A percentile compares a stretch with the other conserved stretches of the same genome.
Evolutionary conservation across 345 rosid genomes (phyloP).

Genomic region (Schrenkiella parvula): DNA sequence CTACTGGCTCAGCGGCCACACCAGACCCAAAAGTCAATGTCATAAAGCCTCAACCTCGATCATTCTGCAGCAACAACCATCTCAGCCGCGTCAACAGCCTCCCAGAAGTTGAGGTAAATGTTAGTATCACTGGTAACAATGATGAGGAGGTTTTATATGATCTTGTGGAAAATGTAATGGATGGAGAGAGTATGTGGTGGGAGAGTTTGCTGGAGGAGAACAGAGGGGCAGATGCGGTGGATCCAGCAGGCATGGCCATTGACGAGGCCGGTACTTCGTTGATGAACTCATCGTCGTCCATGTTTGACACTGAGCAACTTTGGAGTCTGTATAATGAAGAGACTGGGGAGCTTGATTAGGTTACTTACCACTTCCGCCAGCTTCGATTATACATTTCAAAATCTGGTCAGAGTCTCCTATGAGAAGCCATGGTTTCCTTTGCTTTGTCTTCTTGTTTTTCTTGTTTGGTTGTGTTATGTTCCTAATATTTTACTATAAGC

Average conservation of each 20-base stretch:
- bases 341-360: background rate
- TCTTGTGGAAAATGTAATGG: background rate
- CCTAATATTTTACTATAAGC: background rate
- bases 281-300: background rate
- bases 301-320: background rate
- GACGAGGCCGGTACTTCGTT: background rate
- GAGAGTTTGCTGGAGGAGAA: background rate
- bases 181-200: constrained; percentile 5
- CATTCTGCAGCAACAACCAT: background rate
- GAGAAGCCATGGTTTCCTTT: background rate
- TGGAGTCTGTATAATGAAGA: background rate
- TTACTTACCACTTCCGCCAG: background rate
- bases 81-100: background rate
- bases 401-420: background rate
- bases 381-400: background rate
- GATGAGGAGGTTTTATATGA: background rate
- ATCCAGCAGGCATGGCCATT: background rate
- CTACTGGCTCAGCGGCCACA: background rate
- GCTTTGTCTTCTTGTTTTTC: background rate
- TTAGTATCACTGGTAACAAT: background rate
- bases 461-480: background rate
- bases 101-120: background rate
- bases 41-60: constrained; percentile 8
- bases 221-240: background rate
- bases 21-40: background rate